Evolutionary conservation across 805 yeast species (phyloP).

Genomic region (Gaillardinia entomophila): DNA sequence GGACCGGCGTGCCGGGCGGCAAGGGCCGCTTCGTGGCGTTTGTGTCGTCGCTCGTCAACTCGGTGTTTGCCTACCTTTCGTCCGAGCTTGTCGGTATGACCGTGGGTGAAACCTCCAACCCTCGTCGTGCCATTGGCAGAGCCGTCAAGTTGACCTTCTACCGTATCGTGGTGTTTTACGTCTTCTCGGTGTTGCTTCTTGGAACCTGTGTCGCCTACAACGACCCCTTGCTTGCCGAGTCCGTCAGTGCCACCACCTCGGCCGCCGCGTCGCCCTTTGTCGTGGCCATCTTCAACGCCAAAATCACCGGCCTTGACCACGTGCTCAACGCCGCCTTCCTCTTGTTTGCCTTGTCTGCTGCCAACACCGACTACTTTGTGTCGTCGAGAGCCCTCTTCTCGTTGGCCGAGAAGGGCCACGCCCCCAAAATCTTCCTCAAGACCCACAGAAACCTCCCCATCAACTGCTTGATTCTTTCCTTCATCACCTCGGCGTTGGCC

Average conservation of each 20-base stretch:
- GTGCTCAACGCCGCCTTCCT: constrained; percentile 74
- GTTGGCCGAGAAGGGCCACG: constrained; percentile 65
- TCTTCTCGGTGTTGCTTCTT: constrained; percentile 53
- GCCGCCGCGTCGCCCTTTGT: constrained; percentile 84
- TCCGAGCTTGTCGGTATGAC: constrained; percentile 65
- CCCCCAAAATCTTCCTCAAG: constrained; percentile 61
- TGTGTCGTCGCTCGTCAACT: constrained; percentile 55
- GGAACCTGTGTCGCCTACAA: constrained; percentile 64
- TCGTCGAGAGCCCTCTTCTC: constrained; percentile 74
- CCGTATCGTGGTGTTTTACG: constrained; percentile 58
- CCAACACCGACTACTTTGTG: constrained; percentile 72
- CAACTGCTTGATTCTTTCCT: constrained; percentile 47
- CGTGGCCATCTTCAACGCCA: constrained; percentile 67
- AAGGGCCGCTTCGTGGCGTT: constrained; percentile 58
- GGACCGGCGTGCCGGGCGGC: constrained; percentile 42
- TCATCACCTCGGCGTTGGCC: constrained; percentile 57
- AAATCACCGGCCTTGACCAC: constrained; percentile 62
- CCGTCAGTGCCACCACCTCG: constrained; percentile 40
- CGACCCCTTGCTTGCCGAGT: constrained; percentile 45
- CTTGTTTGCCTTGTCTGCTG: constrained; percentile 74
- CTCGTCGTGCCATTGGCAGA: constrained; percentile 63
- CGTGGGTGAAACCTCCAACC: constrained; percentile 65
- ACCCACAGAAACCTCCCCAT: constrained; percentile 58
- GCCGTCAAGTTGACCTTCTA: constrained; percentile 67
- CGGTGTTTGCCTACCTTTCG: constrained; percentile 68